Conservation (phyloP, 1,284 basidiomycete species). For the Porogramme epimiltina region DNA sequence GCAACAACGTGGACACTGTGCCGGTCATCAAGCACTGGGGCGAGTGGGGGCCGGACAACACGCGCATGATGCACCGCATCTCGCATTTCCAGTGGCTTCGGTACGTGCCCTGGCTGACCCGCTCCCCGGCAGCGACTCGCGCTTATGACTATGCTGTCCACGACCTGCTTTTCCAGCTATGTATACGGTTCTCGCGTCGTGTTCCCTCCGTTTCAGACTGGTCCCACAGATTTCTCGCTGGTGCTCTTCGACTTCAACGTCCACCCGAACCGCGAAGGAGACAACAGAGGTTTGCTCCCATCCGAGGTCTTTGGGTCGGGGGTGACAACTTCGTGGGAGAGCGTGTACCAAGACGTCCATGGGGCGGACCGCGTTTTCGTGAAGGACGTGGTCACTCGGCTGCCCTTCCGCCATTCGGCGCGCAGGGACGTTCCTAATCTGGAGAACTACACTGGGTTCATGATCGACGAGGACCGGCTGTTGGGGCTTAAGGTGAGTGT, state of each 20-base stretch:
- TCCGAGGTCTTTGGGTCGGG: neutral
- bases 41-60: slow-evolving; percentile 47
- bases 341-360: neutral
- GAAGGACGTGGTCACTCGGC: slow-evolving; percentile 9
- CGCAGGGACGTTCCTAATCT: neutral
- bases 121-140: too few species aligned
- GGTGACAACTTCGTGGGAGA: neutral
- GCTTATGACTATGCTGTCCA: too few species aligned
- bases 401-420: slow-evolving; percentile 9
- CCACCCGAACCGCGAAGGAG: slow-evolving; percentile 25
- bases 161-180: slow-evolving; percentile 33
- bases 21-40: slow-evolving; percentile 7
- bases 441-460: slow-evolving; percentile 15
- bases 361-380: slow-evolving; percentile 2
- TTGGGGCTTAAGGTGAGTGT: slow-evolving; percentile 16
- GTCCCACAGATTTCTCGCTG: neutral
- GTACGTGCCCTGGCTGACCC: slow-evolving; percentile 12
- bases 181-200: slow-evolving; percentile 47
- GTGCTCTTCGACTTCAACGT: slow-evolving; percentile 40
- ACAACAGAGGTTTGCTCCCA: slow-evolving; percentile 6
- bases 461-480: slow-evolving; percentile 19
- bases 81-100: slow-evolving; percentile 29
- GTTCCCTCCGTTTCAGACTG: slow-evolving; percentile 21
- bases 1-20: too few species aligned
- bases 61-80: slow-evolving; percentile 39